These are phyloP conservation scores for Bothriochloa decipiens DNA, from an alignment of 176 grass and related monocot species.

Conservation along the genomic window DNA sequence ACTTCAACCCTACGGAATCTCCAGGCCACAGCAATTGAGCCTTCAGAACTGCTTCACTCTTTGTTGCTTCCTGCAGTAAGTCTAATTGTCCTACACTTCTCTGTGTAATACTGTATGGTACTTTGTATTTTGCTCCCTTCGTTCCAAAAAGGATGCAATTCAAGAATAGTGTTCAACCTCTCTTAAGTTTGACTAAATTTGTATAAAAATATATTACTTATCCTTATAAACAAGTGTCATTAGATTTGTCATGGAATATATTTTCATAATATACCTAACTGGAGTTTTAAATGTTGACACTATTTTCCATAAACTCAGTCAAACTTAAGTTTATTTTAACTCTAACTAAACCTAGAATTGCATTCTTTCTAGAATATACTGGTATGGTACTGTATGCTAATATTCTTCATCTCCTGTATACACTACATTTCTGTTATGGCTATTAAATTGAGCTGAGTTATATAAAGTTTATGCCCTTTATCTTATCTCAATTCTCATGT, in stretches of 20 bases:
- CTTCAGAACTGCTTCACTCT: conserved; percentile 75
- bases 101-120: conserved; percentile 27
- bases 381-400: background rate
- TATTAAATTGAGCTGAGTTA: conserved; percentile 2
- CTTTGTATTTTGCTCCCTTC: background rate
- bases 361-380: background rate
- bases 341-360: background rate
- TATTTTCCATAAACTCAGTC: background rate
- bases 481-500: conserved; percentile 34
- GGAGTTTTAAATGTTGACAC: background rate
- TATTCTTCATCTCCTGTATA: background rate
- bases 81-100: conserved; percentile 14
- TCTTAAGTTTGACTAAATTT: background rate
- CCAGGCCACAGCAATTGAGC: conserved; percentile 65
- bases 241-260: background rate
- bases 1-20: conserved; percentile 59
- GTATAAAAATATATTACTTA: background rate
- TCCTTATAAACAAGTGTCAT: background rate
- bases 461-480: conserved; percentile 31
- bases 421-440: background rate
- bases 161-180: background rate
- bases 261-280: background rate
- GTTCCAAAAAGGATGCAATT: background rate
- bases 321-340: background rate
- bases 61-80: conserved; percentile 93